Base-by-base conservation (phyloP, 2,329 filamentous ascomycete species). In the Aspergillus brunneoviolaceus region DNA sequence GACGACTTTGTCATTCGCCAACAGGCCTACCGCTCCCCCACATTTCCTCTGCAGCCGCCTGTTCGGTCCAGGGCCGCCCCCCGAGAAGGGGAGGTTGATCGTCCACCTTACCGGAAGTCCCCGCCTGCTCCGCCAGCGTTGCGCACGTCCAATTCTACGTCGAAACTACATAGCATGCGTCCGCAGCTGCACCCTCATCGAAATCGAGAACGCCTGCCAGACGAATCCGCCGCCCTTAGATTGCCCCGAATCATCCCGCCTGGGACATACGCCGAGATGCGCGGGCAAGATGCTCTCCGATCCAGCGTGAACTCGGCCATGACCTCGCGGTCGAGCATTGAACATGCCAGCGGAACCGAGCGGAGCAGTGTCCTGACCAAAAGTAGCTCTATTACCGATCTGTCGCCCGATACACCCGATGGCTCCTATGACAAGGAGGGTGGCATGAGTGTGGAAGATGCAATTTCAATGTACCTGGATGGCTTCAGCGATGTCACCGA, bases 321-420 rank as follows among this genome's bases (percentile, higher is more conserved):
- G 71, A 89, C 86, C 3, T 85, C 80, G 3, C 81, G 81, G 57
- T 88, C 85, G 16, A 87, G 85, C 69, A 76, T 81, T 47, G 76
- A 84, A 54, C 83, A 84, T 49, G 70, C 79, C 6, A 85, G 83
- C 63, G 84, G 84, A n/a, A 96, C 91, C 1, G 91, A 94, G 71
- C 84, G 91, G 62, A 96, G 91, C 74, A 96, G 92, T 70, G 82
- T 95, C 53, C 74, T 89, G 64, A 95, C 92, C 3, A 92, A 90
- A 67, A 86, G 87, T 61, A 96, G 90, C 79, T 92, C 90, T 1
- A 82, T 88, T 56, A 89, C 82, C 78, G 77, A 95, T 81, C 63
- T 77, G 39, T 78, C 76, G 12, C 76, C 76, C 4, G 75, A 83
- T 82, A 75, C 92, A 57, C 88, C 91, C 76, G 87, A 84, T 70